phyloP scores from a whole-genome alignment of 2,329 filamentous ascomycete species.

The Fusarium continuum region DNA sequence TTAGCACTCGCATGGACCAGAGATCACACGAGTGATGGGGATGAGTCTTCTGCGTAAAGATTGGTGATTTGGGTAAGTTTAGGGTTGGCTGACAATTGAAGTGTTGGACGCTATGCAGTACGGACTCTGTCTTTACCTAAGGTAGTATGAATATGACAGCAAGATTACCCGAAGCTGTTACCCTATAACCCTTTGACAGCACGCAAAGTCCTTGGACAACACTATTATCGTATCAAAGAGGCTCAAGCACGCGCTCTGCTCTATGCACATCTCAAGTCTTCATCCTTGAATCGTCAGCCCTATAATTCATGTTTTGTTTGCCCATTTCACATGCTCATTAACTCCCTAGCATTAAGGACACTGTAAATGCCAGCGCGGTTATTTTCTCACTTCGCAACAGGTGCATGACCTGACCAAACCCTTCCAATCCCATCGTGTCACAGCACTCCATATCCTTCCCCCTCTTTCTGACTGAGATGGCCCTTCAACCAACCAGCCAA shows the following conservation, averaged over 20 bases:
- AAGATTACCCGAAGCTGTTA: background rate
- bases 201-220: background rate
- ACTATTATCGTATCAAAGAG: background rate
- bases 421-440: slow-evolving; percentile 22
- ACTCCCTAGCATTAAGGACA: background rate
- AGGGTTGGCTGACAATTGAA: background rate
- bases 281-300: slow-evolving; percentile 31
- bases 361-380: background rate
- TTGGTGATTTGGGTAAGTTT: background rate
- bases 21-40: slow-evolving; percentile 16
- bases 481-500: slow-evolving; percentile 15
- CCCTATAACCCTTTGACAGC: background rate
- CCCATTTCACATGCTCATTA: slow-evolving; percentile 6
- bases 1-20: slow-evolving; percentile 27
- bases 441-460: slow-evolving; percentile 8
- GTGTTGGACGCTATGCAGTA: no score
- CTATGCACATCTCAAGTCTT: slow-evolving; percentile 19
- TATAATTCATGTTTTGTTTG: slow-evolving; percentile 15
- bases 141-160: no score
- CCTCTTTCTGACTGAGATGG: slow-evolving; percentile 7
- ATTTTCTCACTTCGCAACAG: background rate
- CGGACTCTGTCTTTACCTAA: no score
- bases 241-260: background rate
- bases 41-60: background rate
- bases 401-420: background rate